A percentile compares a stretch with the other conserved stretches of the same genome.
Conservation (phyloP, 2,329 filamentous ascomycete genomes). For the Bipolaris bicolor region DNA sequence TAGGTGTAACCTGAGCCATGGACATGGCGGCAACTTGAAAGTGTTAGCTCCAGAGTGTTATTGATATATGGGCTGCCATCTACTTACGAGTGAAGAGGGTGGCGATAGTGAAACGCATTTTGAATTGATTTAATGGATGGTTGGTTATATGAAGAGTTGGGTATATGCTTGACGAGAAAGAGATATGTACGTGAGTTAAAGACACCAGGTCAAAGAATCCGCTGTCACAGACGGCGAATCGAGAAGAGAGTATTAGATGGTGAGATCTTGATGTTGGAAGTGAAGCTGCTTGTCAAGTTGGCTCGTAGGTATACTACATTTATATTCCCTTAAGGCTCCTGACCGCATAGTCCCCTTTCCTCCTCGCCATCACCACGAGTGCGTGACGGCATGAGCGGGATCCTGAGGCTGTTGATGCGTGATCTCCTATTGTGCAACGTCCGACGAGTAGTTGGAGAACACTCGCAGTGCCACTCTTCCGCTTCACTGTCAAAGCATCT, state of each 20-base stretch:
- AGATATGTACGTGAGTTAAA: conserved; percentile 27
- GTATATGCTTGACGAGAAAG: conserved; percentile 6
- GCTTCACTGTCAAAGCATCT: not conserved
- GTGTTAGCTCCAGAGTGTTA: not conserved
- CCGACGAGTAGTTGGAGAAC: not conserved
- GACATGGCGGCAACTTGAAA: conserved; percentile 21
- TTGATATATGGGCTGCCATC: not conserved
- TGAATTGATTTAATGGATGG: conserved; percentile 12
- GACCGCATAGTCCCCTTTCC: not conserved
- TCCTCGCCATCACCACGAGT: not conserved
- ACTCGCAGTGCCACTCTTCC: not conserved
- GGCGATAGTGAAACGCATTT: conserved; percentile 28
- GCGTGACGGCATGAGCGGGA: not conserved
- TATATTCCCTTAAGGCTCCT: not conserved
- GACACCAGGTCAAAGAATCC: conserved; percentile 39
- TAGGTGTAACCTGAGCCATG: conserved; percentile 33
- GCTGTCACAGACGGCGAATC: conserved; percentile 36
- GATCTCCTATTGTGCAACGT: not conserved
- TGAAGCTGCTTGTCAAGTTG: conserved; percentile 2
- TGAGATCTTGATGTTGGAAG: conserved; percentile 7
- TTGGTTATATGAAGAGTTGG: not conserved
- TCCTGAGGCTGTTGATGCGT: conserved; percentile 3
- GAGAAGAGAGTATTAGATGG: conserved; percentile 19
- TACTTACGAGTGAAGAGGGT: conserved; percentile 20
- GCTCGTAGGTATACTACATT: not conserved